These are phyloP conservation scores for Erodium maritimum DNA, from an alignment of 345 rosid genomes.

Conservation along the genomic window DNA sequence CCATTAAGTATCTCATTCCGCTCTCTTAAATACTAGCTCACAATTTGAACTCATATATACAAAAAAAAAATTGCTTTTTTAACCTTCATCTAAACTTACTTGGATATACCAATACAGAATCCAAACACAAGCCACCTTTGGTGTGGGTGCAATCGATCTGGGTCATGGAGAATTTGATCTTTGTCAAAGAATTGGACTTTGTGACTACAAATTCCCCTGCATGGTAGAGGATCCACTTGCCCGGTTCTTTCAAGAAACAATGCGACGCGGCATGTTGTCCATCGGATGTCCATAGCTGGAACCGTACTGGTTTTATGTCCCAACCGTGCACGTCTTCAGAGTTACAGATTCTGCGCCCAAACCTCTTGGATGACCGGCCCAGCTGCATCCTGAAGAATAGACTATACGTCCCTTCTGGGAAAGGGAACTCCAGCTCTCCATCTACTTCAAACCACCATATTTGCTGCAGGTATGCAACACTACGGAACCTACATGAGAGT, in stretches of 20 bases:
- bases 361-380: slow-evolving; percentile 48
- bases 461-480: slow-evolving; percentile 85
- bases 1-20: slow-evolving; percentile 2
- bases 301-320: slow-evolving; percentile 73
- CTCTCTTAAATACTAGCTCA: slow-evolving; percentile 10
- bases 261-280: slow-evolving; percentile 73
- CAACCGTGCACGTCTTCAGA: slow-evolving; percentile 82
- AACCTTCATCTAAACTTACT: slow-evolving; percentile 36
- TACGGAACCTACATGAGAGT: slow-evolving; percentile 39
- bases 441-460: slow-evolving; percentile 94
- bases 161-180: slow-evolving; percentile 72
- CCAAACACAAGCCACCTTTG: slow-evolving; percentile 87
- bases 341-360: slow-evolving; percentile 65
- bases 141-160: slow-evolving; percentile 99
- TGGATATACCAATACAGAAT: slow-evolving; percentile 66
- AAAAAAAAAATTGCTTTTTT: slow-evolving; percentile 36
- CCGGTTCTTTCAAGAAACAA: slow-evolving; percentile 46
- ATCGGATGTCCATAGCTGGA: slow-evolving; percentile 80
- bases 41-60: neutral
- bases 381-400: slow-evolving; percentile 75
- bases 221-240: slow-evolving; percentile 73
- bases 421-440: slow-evolving; percentile 84
- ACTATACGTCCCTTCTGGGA: slow-evolving; percentile 76
- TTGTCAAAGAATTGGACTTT: slow-evolving; percentile 19
- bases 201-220: slow-evolving; percentile 67